Base-by-base conservation (phyloP, 2,329 filamentous ascomycete genomes). In the Colletotrichum falcatum region DNA sequence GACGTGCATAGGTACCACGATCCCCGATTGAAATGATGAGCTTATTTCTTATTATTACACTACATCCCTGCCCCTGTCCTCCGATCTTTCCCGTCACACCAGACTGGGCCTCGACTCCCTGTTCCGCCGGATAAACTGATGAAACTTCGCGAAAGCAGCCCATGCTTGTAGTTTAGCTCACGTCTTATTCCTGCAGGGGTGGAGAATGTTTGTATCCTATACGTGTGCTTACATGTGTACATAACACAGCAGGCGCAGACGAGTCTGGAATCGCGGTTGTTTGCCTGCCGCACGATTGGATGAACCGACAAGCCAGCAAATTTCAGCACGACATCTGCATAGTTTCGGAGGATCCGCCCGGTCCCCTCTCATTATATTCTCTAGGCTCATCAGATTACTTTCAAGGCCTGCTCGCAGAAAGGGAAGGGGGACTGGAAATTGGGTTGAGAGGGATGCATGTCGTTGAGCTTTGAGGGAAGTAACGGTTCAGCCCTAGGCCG, bases 401-500 rank as follows among this genome's bases (percentile, higher is more conserved):
- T 56, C 56, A 33, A 53, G 26, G 44, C n/a, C 4, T 20, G 23
- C n/a, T 37, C 35, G 65, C 42, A 14, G 51, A 51, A 9, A 61
- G 42, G 18, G 35, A 18, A 9, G 5, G 7, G 48, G 7, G 4
- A 14, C 6, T 16, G 14, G 3, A 53, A 20, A 53, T 6, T 8
- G 28, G 20, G 2, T 9, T 18, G 37, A 8, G 44, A 18, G 23
- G 26, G 14, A 11, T 51, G 66, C 56, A 35, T 58, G 63, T 35
- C 49, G 39, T 61, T 56, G 37, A 69, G 37, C 46, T 42, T 28
- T 18, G 37, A 30, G 23, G 37, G 12, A 18, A 18, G 61, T 54
- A 54, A 26, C 46, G 33, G n/a, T 30, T 56, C 61, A 60, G 61
- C 61, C 61, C 61, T 65, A 65, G 61, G 30, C 18, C 28, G 30